Conservation (phyloP, 495 filamentous ascomycete genomes). For the Penicillium crystallinum region DNA sequence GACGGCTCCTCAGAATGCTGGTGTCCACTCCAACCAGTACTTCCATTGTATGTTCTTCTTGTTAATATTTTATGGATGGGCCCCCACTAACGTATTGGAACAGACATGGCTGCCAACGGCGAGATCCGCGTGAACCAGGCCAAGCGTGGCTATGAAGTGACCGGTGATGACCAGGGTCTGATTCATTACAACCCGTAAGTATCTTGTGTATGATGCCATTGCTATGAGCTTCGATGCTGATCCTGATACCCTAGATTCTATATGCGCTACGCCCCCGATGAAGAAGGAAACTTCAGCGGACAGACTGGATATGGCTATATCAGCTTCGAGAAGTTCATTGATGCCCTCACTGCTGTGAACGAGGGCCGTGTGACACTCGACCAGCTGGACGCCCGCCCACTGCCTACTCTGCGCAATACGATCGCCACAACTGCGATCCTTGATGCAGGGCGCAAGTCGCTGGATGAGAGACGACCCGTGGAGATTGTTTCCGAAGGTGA, state of each 20-base stretch:
- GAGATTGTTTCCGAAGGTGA: constrained; percentile 61
- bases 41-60: constrained; percentile 62
- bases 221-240: background rate
- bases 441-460: constrained; percentile 72
- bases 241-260: constrained; percentile 59
- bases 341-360: constrained; percentile 75
- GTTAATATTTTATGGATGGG: background rate
- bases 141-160: constrained; percentile 92
- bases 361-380: constrained; percentile 63
- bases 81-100: constrained; percentile 2
- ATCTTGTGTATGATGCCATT: constrained; percentile 1
- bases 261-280: constrained; percentile 93
- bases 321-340: constrained; percentile 93
- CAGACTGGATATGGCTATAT: constrained; percentile 92
- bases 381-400: constrained; percentile 68
- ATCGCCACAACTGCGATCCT: constrained; percentile 88
- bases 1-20: constrained; percentile 88
- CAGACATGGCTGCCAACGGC: constrained; percentile 70
- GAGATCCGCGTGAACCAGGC: constrained; percentile 90
- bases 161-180: constrained; percentile 66
- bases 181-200: constrained; percentile 75
- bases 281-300: constrained; percentile 89
- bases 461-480: constrained; percentile 76
- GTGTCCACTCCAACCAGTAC: constrained; percentile 92
- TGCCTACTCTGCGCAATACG: constrained; percentile 84